Evolutionary conservation across 1,284 basidiomycete species (phyloP).

Genomic region (Trichosporon sp.): DNA sequence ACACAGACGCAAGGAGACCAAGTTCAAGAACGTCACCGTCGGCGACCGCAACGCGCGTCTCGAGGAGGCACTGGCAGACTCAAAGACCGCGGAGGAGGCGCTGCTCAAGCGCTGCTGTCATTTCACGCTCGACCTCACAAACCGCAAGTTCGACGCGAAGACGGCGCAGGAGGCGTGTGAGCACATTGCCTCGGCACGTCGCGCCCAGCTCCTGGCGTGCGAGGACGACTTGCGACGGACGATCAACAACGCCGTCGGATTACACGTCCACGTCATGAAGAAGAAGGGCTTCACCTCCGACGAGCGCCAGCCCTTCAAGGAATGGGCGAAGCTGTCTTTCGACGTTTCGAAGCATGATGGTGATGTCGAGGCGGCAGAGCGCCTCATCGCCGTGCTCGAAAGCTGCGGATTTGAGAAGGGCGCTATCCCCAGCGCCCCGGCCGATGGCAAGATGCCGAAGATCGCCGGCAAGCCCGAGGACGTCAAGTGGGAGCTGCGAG

Average conservation of each 20-base stretch:
- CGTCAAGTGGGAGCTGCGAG: conserved; percentile 72
- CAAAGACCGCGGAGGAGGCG: conserved; percentile 85
- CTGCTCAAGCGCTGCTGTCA: conserved; percentile 89
- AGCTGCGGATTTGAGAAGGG: conserved; percentile 38
- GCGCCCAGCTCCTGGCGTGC: conserved; percentile 72
- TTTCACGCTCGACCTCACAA: conserved; percentile 68
- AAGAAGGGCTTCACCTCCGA: conserved; percentile 26
- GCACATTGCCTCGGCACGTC: conserved; percentile 77
- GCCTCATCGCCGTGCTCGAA: conserved; percentile 49
- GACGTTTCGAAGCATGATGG: conserved; percentile 56
- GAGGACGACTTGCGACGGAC: conserved; percentile 65
- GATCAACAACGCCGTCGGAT: conserved; percentile 61
- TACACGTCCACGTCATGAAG: conserved; percentile 39
- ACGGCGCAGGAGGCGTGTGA: conserved; percentile 82
- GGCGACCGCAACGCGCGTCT: conserved; percentile 86
- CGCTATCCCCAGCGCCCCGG: conserved; percentile 24
- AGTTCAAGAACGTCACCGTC: conserved; percentile 50
- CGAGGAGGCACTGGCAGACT: conserved; percentile 79
- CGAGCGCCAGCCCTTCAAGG: conserved; percentile 38
- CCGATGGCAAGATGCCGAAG: conserved; percentile 44
- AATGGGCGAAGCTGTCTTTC: conserved; percentile 34
- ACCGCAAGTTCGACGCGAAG: conserved; percentile 54
- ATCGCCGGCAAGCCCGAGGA: conserved; percentile 49
- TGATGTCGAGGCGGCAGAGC: conserved; percentile 54
- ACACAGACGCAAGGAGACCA: conserved; percentile 69